Conservation (phyloP, 495 filamentous ascomycete genomes). For the Trichoderma virens region DNA sequence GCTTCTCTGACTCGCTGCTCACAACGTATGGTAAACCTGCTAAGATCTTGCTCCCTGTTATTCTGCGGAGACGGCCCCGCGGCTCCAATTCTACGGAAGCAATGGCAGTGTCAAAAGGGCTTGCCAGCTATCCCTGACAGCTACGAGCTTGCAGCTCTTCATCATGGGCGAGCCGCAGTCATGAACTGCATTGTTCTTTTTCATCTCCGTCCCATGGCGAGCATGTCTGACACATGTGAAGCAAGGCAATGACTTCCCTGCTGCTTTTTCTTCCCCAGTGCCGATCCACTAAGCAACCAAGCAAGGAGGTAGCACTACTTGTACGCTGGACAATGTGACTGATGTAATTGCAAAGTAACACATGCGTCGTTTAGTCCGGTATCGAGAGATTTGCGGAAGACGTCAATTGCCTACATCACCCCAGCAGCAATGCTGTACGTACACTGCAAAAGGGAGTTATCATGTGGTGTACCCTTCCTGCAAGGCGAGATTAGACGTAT, state of each 20-base stretch:
- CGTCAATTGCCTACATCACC: not conserved
- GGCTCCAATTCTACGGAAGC: not conserved
- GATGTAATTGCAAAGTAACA: not conserved
- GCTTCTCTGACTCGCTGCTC: not conserved
- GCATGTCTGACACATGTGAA: not conserved
- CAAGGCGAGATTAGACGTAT: not conserved
- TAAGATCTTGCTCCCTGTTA: not conserved
- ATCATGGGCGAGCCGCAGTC: not conserved
- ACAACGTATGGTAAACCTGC: not conserved
- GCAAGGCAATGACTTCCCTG: not conserved
- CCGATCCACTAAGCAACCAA: not conserved
- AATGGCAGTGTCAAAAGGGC: not conserved
- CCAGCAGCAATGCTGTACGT: not conserved
- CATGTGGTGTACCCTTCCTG: not conserved
- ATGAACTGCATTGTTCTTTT: not conserved
- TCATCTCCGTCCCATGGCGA: not conserved
- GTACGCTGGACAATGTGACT: not conserved
- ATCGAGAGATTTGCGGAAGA: not conserved
- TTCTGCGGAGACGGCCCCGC: conserved; percentile 4
- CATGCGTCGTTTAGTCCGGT: not conserved
- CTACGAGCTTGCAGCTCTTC: not conserved
- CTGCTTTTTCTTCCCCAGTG: not conserved
- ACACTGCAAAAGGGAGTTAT: no score
- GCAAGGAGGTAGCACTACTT: not conserved
- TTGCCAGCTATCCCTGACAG: not conserved